Evolutionary conservation across 768 basidiomycete species (phyloP).

Genomic region (Suillus luteus): DNA sequence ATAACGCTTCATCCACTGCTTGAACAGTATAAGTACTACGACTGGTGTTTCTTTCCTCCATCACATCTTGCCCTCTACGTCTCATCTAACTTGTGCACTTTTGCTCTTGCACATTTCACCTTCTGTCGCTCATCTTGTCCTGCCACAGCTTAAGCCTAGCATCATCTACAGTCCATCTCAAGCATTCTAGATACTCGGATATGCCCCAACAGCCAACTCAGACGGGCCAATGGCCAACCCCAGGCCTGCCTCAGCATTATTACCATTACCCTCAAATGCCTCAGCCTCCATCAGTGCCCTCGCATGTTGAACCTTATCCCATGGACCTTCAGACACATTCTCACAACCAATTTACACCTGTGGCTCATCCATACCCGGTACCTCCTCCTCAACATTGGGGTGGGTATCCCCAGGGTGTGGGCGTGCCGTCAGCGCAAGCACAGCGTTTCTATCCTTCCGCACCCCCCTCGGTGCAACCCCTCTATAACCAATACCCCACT

Average conservation of each 20-base stretch:
- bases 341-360: background rate
- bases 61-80: background rate
- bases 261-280: background rate
- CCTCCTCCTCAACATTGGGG: background rate
- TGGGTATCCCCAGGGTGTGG: background rate
- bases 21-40: background rate
- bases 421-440: background rate
- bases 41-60: background rate
- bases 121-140: background rate
- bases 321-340: background rate
- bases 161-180: background rate
- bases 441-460: background rate
- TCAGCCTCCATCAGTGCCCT: background rate
- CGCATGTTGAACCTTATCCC: background rate
- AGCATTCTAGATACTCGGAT: background rate
- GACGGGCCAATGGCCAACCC: too few species aligned
- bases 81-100: background rate
- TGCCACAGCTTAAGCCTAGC: background rate
- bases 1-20: background rate
- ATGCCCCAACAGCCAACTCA: background rate
- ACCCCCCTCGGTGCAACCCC: background rate
- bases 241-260: background rate
- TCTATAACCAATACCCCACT: background rate
- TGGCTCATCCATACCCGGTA: background rate
- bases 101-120: background rate